Evolutionary conservation across 495 filamentous ascomycete genomes (phyloP).

Genomic region (Cudoniella acicularis): DNA sequence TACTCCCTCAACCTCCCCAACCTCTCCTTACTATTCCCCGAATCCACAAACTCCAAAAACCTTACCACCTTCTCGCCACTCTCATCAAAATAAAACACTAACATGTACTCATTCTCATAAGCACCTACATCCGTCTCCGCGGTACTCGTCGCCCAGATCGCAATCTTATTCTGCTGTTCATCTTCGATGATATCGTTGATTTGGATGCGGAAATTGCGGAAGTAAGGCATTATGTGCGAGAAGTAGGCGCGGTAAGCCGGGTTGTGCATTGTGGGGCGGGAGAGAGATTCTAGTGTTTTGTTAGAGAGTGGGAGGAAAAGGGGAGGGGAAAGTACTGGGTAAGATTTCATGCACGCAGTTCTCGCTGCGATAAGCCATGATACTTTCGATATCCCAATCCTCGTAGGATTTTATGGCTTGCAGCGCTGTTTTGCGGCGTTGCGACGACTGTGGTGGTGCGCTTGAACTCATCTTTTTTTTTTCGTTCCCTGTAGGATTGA

Average conservation of each 20-base stretch:
- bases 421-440: neutral
- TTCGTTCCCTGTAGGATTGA: no score
- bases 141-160: constrained; percentile 13
- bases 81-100: constrained; percentile 28
- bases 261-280: neutral
- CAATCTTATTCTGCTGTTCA: constrained; percentile 21
- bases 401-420: neutral
- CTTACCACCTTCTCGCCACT: constrained; percentile 28
- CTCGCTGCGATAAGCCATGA: neutral
- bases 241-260: neutral
- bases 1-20: constrained; percentile 15
- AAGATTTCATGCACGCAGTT: neutral
- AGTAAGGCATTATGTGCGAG: constrained; percentile 3
- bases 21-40: constrained; percentile 2
- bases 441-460: neutral
- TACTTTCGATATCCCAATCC: neutral
- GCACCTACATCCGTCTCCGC: constrained; percentile 18
- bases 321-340: neutral
- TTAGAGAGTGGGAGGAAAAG: neutral
- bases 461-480: no score
- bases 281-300: constrained; percentile 2
- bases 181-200: constrained; percentile 21
- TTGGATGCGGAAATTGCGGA: constrained; percentile 14
- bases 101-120: constrained; percentile 23
- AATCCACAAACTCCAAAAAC: constrained; percentile 33